Evolutionary conservation across 2,329 filamentous ascomycete species (phyloP).

Genomic region (Zarea fungicola): DNA sequence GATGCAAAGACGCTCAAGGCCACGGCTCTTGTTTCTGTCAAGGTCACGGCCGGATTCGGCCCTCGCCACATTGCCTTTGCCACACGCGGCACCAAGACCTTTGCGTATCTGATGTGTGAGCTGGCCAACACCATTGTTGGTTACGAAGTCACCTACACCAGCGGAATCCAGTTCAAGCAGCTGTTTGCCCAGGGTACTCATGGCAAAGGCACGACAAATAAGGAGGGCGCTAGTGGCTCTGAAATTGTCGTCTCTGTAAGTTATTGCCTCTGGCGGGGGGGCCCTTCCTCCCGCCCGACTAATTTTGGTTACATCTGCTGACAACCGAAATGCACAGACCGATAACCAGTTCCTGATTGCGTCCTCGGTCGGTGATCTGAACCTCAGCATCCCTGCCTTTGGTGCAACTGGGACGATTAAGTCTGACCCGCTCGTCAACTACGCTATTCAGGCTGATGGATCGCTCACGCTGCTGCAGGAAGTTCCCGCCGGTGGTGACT

Average conservation of each 20-base stretch:
- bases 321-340: constrained; percentile 37
- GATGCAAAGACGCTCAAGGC: constrained; percentile 38
- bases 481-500: constrained; percentile 56
- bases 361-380: constrained; percentile 59
- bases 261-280: too few species aligned
- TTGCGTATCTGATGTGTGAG: constrained; percentile 57
- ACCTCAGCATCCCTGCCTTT: constrained; percentile 43
- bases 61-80: constrained; percentile 60
- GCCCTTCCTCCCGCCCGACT: background rate
- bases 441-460: constrained; percentile 49
- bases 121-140: constrained; percentile 50
- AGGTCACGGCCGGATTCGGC: constrained; percentile 48
- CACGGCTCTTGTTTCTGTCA: constrained; percentile 32
- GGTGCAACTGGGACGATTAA: constrained; percentile 38
- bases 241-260: constrained; percentile 56
- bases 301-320: background rate
- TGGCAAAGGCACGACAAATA: constrained; percentile 35
- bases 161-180: constrained; percentile 39
- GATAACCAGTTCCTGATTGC: constrained; percentile 59
- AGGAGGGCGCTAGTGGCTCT: constrained; percentile 40
- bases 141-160: constrained; percentile 49
- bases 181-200: constrained; percentile 46
- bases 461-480: constrained; percentile 50
- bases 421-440: constrained; percentile 62
- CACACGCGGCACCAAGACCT: constrained; percentile 38